A percentile compares a stretch with the other conserved stretches of the same genome.
Conservation (phyloP, 495 filamentous ascomycete species). For the Neurospora tetrasperma region DNA sequence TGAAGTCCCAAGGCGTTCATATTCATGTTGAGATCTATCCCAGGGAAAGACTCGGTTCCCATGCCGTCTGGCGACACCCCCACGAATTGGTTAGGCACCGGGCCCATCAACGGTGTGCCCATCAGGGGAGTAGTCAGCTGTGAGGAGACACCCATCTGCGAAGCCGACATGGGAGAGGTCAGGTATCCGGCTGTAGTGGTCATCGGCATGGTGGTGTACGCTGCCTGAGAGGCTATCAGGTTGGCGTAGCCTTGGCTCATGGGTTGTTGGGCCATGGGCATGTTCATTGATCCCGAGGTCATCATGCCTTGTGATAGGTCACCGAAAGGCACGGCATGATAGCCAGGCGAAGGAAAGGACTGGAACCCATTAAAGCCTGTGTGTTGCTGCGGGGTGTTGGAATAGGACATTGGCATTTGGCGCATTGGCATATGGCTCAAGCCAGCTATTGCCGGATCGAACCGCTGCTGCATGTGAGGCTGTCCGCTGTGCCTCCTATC, state of each 20-base stretch:
- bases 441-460: not conserved
- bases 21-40: constrained; percentile 22
- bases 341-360: not conserved
- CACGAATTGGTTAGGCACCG: constrained; percentile 11
- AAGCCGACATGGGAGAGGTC: not conserved
- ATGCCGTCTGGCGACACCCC: constrained; percentile 10
- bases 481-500: constrained; percentile 18
- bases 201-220: constrained; percentile 1
- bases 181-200: constrained; percentile 1
- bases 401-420: constrained; percentile 12
- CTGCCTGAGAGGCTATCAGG: constrained; percentile 1
- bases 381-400: not conserved
- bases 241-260: not conserved
- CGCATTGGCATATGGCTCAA: constrained; percentile 4
- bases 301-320: constrained; percentile 12
- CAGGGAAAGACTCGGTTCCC: constrained; percentile 25
- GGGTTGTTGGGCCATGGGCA: not conserved
- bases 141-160: constrained; percentile 3
- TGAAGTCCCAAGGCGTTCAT: constrained; percentile 30
- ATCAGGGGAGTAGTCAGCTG: constrained; percentile 11
- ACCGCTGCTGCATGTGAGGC: constrained; percentile 1
- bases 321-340: not conserved
- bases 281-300: constrained; percentile 7
- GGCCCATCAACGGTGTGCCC: constrained; percentile 6
- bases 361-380: constrained; percentile 1